These are phyloP conservation scores for Ambrosiella xylebori DNA, from an alignment of 2,329 filamentous ascomycete species.

Conservation along the genomic window DNA sequence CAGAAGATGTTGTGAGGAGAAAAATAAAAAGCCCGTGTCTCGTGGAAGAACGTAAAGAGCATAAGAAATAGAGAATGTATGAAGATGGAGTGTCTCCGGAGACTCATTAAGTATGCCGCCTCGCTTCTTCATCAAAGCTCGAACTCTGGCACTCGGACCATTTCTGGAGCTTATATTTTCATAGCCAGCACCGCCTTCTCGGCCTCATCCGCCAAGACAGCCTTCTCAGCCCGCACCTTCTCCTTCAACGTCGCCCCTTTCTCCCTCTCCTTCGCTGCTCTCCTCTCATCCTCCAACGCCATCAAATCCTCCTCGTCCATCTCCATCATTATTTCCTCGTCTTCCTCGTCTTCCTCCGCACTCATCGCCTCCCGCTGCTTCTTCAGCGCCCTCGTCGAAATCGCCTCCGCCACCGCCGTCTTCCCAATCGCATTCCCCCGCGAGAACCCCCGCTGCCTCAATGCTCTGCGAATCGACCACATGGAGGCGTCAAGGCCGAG, in stretches of 20 bases:
- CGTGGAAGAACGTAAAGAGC: not conserved
- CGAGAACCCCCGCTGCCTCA: constrained; percentile 10
- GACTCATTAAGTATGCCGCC: not conserved
- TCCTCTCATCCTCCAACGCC: constrained; percentile 1
- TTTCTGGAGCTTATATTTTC: not conserved
- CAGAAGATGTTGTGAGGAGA: not conserved
- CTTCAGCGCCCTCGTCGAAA: constrained; percentile 3
- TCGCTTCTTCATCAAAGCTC: not conserved
- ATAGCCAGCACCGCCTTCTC: not conserved
- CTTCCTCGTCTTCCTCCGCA: not conserved
- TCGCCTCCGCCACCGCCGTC: constrained; percentile 3
- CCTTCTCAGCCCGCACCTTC: not conserved
- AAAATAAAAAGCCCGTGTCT: not conserved
- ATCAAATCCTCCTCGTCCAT: not conserved
- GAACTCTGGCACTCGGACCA: too few relatives aligned
- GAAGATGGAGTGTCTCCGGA: not conserved
- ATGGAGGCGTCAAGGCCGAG: constrained; percentile 11
- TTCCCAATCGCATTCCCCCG: constrained; percentile 10
- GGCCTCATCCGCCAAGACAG: not conserved
- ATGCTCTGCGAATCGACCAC: constrained; percentile 8
- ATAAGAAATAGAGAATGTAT: not conserved
- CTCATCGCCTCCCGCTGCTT: not conserved
- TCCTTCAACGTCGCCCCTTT: not conserved
- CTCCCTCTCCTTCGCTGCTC: not conserved
- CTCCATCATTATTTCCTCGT: not conserved